Evolutionary conservation across 1,284 basidiomycete genomes (phyloP), one percentile per base, ranked within the genome.

Genomic region (Exobasidium cylindrosporum): DNA sequence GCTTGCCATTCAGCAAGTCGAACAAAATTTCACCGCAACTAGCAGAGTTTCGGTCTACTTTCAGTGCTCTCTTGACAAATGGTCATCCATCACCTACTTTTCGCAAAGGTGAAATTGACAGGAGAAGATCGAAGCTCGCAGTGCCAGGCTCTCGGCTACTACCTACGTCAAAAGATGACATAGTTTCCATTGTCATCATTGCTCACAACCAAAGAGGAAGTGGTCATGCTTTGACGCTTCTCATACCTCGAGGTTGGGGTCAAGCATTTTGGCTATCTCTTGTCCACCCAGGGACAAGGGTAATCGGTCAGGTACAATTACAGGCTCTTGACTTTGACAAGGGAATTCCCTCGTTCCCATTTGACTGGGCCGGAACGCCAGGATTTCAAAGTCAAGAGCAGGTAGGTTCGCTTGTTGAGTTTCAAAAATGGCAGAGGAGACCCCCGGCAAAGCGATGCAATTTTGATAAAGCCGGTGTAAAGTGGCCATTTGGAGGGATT

Each of bases 171-270:
- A 60, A 61, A n/a, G 73, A 76, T 50, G 72, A 76, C 30, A 40
- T 68, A 4, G 60, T 74, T 4, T 68, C 73, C 10, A 61, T 76
- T 35, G 68, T 73, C 46, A 35, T 76, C 32, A 63, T 72, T 10
- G 26, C 43, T 28, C 26, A 35, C 45, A 21, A n/a, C 23, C 17
- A n/a, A 17, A n/a, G 30, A 14, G n/a, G 3, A 13, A 24, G n/a
- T 3, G 14, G 13, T 13, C n/a, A 50, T 24, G 21, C 17, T 13
- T 50, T 28, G 26, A 75, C 68, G 0, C 62, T 79, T 1, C 44
- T 79, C 7, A 69, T 78, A 1, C 77, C 77, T 5, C 70, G 76
- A 28, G 76, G 75, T 11, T 79, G 77, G 77, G 73, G 72, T 23
- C 58, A 52, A 1, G 68, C 73, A 1, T 78, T 78, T 56, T 78